Conservation (phyloP, 1,284 basidiomycete species). For the Nidula niveotomentosa region DNA sequence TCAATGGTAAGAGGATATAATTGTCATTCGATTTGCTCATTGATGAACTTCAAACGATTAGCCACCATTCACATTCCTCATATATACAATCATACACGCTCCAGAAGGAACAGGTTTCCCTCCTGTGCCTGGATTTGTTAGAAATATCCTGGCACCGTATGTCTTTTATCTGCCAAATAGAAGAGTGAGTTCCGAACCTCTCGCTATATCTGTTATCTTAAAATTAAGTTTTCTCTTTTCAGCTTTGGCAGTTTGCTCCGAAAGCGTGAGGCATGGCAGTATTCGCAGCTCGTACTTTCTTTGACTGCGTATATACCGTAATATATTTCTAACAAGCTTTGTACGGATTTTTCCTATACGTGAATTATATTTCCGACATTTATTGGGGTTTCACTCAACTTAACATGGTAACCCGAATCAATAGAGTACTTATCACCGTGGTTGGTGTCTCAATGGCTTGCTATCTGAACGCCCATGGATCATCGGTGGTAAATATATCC, state of each 20-base stretch:
- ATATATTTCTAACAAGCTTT: no score
- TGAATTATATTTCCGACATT: no score
- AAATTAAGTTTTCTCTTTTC: background rate
- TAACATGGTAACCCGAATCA: no score
- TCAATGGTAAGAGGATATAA: slow-evolving; percentile 9
- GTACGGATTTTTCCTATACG: no score
- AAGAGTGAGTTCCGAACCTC: slow-evolving; percentile 7
- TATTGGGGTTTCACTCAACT: no score
- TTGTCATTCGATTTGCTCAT: background rate
- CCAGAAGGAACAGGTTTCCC: slow-evolving; percentile 14
- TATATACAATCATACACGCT: slow-evolving; percentile 13
- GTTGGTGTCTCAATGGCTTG: no score
- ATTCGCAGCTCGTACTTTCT: no score
- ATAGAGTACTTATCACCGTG: no score
- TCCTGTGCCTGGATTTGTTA: slow-evolving; percentile 11
- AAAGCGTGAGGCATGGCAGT: background rate
- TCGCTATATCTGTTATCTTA: background rate
- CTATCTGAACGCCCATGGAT: no score
- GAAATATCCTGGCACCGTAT: slow-evolving; percentile 12
- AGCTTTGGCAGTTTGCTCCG: background rate
- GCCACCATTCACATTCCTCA: slow-evolving; percentile 13
- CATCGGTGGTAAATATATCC: no score
- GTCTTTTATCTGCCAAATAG: slow-evolving; percentile 12
- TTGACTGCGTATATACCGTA: no score
- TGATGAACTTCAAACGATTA: background rate